Base-by-base conservation (phyloP, 257 asterid genomes). In the Penstemon newberryi region DNA sequence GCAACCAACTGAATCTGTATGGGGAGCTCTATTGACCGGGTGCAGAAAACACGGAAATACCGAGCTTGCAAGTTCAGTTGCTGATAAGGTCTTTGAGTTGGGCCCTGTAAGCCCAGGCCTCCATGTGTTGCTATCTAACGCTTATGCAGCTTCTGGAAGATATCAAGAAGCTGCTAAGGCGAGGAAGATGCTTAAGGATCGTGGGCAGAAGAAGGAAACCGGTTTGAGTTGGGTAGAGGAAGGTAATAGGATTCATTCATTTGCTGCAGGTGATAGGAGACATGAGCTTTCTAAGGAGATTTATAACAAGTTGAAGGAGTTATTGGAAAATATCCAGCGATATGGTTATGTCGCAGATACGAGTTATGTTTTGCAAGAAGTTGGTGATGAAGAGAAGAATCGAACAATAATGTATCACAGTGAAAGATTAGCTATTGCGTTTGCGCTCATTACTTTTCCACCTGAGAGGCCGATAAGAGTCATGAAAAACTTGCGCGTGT, bases 181-280 rank as follows among this genome's bases (percentile, higher is more conserved):
- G 1, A 78, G 96, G 64, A 90, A 82, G 76, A 78, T 81, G 91
- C 80, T 93, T 37, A 85, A 76, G 72, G 98, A 88, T 47, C 79
- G 63, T 3, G 95, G 97, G 52, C 87, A 82, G 79, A 93, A 83
- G 62, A 93, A 91, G 73, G 97, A 90, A 83, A 84, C 94, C 4
- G 98, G 95, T 46, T 73, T 86, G 80, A 93, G 96, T 67, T 90
- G 97, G 98, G 92, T 93, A 7, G 96, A 88, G 70, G 97, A 85
- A 54, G 90, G 89, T n/a, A 93, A 86, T 70, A 81, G 67, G 75
- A 78, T 88, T 12, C 93, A 90, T 76, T 74, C 84, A 7, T 90
- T 93, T 81, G 86, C 90, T 42, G 85, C 96, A 9, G 96, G 96
- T 36, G 97, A 90, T 51, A 76, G 89, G 76, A 38, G 72, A 0